Percentiles rank a stretch among this genome's conserved stretches.
Evolutionary conservation across 2,329 filamentous ascomycete genomes (phyloP).

Genomic region (Amauroascus niger): DNA sequence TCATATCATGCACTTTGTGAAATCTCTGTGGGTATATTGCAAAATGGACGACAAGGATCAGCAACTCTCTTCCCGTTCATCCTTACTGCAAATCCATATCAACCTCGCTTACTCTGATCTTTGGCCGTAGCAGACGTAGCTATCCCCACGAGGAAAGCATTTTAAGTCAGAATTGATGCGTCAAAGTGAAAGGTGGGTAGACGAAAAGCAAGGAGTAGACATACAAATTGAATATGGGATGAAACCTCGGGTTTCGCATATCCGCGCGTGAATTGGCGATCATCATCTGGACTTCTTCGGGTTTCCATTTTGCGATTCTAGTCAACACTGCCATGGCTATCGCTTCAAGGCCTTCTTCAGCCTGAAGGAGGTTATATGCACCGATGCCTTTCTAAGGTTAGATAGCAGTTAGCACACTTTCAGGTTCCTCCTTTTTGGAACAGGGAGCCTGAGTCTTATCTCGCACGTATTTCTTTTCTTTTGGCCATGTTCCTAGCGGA

Average conservation of each 20-base stretch:
- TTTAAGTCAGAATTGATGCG: background rate
- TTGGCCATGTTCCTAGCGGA: slow-evolving; percentile 25
- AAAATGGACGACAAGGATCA: background rate
- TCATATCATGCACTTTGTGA: too few relatives aligned
- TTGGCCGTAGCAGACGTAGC: slow-evolving; percentile 17
- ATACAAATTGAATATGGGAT: slow-evolving; percentile 25
- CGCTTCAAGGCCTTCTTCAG: slow-evolving; percentile 23
- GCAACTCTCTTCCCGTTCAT: background rate
- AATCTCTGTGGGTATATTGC: too few relatives aligned
- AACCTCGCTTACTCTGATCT: slow-evolving; percentile 6
- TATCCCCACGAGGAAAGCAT: background rate
- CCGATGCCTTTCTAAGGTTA: slow-evolving; percentile 20
- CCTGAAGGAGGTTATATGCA: slow-evolving; percentile 22
- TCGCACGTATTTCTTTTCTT: slow-evolving; percentile 20
- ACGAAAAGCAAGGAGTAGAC: slow-evolving; percentile 7
- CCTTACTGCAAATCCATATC: background rate
- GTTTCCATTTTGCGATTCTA: slow-evolving; percentile 20
- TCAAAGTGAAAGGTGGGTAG: background rate
- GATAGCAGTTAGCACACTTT: background rate
- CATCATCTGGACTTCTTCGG: slow-evolving; percentile 26
- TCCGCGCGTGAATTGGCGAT: slow-evolving; percentile 28
- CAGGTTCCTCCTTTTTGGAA: background rate
- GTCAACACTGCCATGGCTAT: slow-evolving; percentile 25
- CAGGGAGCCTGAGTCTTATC: background rate
- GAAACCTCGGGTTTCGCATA: slow-evolving; percentile 26